Percentiles rank a stretch among this genome's conserved stretches.
Evolutionary conservation across 305 asterid genomes (phyloP).

Genomic region (Fraxinus angustifolia): DNA sequence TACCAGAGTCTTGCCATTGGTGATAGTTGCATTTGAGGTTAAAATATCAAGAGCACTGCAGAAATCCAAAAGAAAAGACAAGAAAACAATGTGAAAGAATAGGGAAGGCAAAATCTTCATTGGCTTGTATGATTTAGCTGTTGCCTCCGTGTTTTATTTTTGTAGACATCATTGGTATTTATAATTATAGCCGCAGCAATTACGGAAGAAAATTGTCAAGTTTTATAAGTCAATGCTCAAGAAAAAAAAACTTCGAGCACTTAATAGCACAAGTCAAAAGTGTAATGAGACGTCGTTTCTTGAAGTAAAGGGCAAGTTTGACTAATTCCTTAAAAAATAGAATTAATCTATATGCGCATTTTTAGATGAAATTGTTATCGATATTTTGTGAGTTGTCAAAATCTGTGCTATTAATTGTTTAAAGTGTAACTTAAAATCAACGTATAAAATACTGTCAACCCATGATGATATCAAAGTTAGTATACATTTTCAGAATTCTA

Average conservation of each 20-base stretch:
- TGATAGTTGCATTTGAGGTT: slow-evolving; percentile 11
- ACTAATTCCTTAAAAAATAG: background rate
- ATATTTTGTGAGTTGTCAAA: too few relatives aligned
- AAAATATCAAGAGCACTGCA: slow-evolving; percentile 11
- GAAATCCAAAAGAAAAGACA: background rate
- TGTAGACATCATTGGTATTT: background rate
- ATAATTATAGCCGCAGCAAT: background rate
- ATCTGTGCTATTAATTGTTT: too few relatives aligned
- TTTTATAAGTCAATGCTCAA: background rate
- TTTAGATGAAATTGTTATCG: too few relatives aligned
- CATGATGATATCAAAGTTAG: too few relatives aligned
- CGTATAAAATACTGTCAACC: too few relatives aligned
- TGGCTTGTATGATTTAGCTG: background rate
- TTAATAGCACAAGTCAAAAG: background rate
- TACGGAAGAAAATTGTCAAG: background rate
- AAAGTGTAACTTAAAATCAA: too few relatives aligned
- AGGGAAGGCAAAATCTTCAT: background rate
- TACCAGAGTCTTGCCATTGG: slow-evolving; percentile 21
- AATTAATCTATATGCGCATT: too few relatives aligned
- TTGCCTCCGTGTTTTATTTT: background rate
- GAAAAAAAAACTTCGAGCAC: background rate
- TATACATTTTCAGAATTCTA: background rate
- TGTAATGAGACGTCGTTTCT: background rate
- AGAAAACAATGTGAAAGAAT: background rate
- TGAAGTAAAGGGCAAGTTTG: background rate